Conservation (phyloP, 179 eudicot species). For the Silene vulgaris region DNA sequence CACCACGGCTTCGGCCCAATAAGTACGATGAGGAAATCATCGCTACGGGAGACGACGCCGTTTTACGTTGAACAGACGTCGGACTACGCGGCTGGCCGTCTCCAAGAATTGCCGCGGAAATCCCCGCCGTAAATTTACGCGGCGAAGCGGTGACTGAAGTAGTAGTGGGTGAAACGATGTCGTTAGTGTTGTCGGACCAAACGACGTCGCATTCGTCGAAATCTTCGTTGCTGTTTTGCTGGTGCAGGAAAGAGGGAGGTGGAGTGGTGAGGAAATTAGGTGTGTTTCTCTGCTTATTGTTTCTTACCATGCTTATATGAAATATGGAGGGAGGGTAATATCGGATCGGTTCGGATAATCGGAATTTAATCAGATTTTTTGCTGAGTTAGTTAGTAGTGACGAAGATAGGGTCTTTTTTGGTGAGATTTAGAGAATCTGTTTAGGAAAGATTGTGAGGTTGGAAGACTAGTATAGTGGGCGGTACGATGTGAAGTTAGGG, state of each 20-base stretch:
- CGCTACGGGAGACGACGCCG: slow-evolving; percentile 25
- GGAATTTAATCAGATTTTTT: not conserved
- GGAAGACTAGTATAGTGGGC: not conserved
- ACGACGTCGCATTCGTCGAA: slow-evolving; percentile 57
- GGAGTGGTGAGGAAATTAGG: slow-evolving; percentile 14
- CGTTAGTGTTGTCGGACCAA: slow-evolving; percentile 37
- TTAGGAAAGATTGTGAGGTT: not conserved
- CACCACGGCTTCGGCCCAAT: not conserved
- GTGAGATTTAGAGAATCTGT: not conserved
- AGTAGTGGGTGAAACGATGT: not conserved
- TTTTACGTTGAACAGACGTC: slow-evolving; percentile 37
- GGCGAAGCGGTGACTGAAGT: slow-evolving; percentile 4
- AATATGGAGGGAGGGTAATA: not conserved
- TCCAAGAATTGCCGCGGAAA: slow-evolving; percentile 36
- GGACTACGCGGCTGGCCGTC: slow-evolving; percentile 11
- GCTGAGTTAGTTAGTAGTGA: not conserved
- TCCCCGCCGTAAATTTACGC: slow-evolving; percentile 26
- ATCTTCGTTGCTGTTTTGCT: slow-evolving; percentile 18
- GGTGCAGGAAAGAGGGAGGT: not conserved
- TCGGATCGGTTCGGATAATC: not conserved
- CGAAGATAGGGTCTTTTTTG: not conserved
- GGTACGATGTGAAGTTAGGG: not conserved
- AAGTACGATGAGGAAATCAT: slow-evolving; percentile 19
- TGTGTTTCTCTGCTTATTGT: not conserved
- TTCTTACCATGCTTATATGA: slow-evolving; percentile 14